Evolutionary conservation across 2,329 filamentous ascomycete species (phyloP).

Genomic region (Westerdykella ornata): DNA sequence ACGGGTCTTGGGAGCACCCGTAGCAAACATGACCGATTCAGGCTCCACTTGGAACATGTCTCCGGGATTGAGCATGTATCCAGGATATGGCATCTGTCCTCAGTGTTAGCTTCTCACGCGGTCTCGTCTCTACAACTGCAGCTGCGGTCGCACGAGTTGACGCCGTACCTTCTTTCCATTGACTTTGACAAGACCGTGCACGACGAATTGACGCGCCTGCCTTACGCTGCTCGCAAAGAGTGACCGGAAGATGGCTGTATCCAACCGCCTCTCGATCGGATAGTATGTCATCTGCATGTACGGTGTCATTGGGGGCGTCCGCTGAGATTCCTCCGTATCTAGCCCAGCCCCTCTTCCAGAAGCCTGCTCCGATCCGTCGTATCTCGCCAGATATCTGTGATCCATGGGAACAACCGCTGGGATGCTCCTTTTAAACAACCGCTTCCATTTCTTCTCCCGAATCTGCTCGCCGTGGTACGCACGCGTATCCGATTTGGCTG

Average conservation of each 20-base stretch:
- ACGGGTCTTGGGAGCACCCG: constrained; percentile 60
- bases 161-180: constrained; percentile 81
- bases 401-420: constrained; percentile 82
- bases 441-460: constrained; percentile 85
- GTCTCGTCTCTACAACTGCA: not conserved
- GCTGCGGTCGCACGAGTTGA: constrained; percentile 1
- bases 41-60: constrained; percentile 97
- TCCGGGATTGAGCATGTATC: constrained; percentile 91
- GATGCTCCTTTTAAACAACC: constrained; percentile 79
- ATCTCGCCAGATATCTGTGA: constrained; percentile 65
- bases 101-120: not conserved
- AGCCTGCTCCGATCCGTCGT: constrained; percentile 78
- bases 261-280: constrained; percentile 80
- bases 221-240: constrained; percentile 89
- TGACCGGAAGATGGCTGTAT: constrained; percentile 89
- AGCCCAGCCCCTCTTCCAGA: constrained; percentile 73
- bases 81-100: constrained; percentile 76
- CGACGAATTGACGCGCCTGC: constrained; percentile 88
- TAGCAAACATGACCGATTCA: constrained; percentile 81
- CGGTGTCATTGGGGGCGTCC: constrained; percentile 54
- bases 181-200: constrained; percentile 88
- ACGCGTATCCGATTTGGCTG: constrained; percentile 73
- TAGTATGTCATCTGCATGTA: constrained; percentile 97
- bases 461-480: constrained; percentile 94
- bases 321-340: constrained; percentile 14